Conservation (phyloP, 2,329 filamentous ascomycete genomes). For the Pezicula carpinea region DNA sequence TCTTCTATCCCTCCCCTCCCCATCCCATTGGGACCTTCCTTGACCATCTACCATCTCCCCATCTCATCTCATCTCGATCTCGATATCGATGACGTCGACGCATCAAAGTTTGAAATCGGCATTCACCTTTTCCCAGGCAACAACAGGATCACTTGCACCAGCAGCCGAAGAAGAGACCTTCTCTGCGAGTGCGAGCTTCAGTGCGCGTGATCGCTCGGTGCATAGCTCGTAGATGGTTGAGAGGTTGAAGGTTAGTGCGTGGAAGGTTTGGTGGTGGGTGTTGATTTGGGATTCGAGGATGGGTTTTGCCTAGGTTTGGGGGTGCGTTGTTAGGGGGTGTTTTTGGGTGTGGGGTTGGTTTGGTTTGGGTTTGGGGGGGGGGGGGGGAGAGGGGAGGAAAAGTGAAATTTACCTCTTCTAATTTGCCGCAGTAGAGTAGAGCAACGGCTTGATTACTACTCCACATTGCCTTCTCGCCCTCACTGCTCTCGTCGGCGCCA, state of each 20-base stretch:
- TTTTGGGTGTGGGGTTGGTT: no score
- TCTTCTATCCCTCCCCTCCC: no score
- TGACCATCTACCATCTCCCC: no score
- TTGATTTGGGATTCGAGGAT: constrained; percentile 64
- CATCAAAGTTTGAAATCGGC: constrained; percentile 24
- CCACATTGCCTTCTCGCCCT: constrained; percentile 60
- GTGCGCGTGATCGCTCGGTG: constrained; percentile 65
- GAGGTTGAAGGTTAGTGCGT: constrained; percentile 82
- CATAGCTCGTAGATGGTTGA: constrained; percentile 89
- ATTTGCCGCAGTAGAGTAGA: constrained; percentile 72
- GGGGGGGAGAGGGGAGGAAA: background rate
- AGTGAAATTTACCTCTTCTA: constrained; percentile 56
- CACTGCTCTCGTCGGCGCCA: constrained; percentile 15
- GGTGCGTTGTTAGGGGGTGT: no score
- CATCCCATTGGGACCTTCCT: no score
- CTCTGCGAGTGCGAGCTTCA: constrained; percentile 70
- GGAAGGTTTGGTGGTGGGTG: constrained; percentile 61
- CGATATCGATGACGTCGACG: no score
- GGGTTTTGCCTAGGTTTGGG: constrained; percentile 57
- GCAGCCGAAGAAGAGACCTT: constrained; percentile 53
- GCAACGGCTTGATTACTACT: constrained; percentile 81
- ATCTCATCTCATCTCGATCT: background rate
- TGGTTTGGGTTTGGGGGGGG: background rate
- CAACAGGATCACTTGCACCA: constrained; percentile 5
- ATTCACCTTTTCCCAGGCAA: constrained; percentile 28